Evolutionary conservation across 2,329 filamentous ascomycete species (phyloP).

Genomic region (Aureobasidium musti): DNA sequence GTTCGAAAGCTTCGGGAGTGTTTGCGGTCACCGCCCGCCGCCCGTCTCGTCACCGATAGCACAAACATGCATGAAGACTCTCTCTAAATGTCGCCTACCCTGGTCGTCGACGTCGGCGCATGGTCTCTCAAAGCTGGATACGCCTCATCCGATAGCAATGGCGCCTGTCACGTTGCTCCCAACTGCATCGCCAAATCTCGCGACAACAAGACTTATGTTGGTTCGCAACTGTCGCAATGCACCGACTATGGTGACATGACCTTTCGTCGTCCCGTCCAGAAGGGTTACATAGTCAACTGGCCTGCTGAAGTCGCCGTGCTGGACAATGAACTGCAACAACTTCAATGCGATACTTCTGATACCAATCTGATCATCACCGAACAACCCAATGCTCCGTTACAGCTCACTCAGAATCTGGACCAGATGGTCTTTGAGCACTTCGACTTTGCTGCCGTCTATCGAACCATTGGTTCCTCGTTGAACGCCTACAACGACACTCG

Average conservation of each 20-base stretch:
- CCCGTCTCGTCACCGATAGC: not conserved
- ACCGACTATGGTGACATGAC: slow-evolving; percentile 85
- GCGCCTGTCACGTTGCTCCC: slow-evolving; percentile 67
- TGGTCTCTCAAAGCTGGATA: slow-evolving; percentile 90
- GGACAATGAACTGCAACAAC: slow-evolving; percentile 72
- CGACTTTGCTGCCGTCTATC: slow-evolving; percentile 82
- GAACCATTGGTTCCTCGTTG: slow-evolving; percentile 70
- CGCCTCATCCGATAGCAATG: slow-evolving; percentile 39
- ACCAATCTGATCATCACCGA: slow-evolving; percentile 86
- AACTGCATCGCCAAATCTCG: slow-evolving; percentile 84
- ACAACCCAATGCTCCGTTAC: slow-evolving; percentile 77
- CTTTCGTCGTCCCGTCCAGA: slow-evolving; percentile 88
- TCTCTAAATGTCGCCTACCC: slow-evolving; percentile 21
- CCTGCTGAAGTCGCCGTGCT: slow-evolving; percentile 94
- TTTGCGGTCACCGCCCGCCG: not conserved
- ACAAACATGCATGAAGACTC: slow-evolving; percentile 13
- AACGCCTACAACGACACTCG: slow-evolving; percentile 83
- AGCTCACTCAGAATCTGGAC: slow-evolving; percentile 85
- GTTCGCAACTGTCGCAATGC: slow-evolving; percentile 74
- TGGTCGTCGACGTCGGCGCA: slow-evolving; percentile 87
- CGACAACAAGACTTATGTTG: slow-evolving; percentile 76
- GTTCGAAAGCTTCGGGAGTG: not conserved
- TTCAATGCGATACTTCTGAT: slow-evolving; percentile 69
- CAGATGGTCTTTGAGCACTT: slow-evolving; percentile 98
- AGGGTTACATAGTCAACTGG: slow-evolving; percentile 95